A percentile compares a stretch with the other conserved stretches of the same genome.
Conservation (phyloP, 805 yeast species). For the Candida gorgasii region DNA sequence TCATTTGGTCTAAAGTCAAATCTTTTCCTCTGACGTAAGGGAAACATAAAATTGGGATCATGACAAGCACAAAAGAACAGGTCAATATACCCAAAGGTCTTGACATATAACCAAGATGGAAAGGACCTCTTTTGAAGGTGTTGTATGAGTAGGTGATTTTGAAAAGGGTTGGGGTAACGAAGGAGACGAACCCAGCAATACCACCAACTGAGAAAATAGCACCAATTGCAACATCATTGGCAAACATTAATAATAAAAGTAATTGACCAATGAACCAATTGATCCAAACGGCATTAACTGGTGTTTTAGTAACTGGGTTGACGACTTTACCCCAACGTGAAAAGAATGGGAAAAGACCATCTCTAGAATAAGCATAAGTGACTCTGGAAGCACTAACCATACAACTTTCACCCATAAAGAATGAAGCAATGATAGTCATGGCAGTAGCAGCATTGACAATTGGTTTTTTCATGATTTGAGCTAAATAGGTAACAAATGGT, state of each 20-base stretch:
- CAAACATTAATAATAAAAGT: conserved; percentile 57
- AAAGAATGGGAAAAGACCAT: conserved; percentile 64
- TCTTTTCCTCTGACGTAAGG: conserved; percentile 41
- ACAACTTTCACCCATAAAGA: conserved; percentile 44
- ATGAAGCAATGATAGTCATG: conserved; percentile 41
- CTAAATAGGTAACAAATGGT: conserved; percentile 57
- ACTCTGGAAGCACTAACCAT: conserved; percentile 69
- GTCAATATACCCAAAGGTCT: conserved; percentile 51
- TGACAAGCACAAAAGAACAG: conserved; percentile 49
- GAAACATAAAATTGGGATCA: conserved; percentile 64
- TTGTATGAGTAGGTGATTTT: conserved; percentile 56
- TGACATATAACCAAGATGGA: conserved; percentile 59
- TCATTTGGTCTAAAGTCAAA: conserved; percentile 48
- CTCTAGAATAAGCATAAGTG: conserved; percentile 67
- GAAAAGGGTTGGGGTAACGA: conserved; percentile 61
- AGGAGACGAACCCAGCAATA: conserved; percentile 66
- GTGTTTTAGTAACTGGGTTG: conserved; percentile 55
- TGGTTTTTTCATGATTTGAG: conserved; percentile 47
- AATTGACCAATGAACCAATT: conserved; percentile 57
- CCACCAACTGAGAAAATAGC: conserved; percentile 77
- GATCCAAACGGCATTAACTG: conserved; percentile 64
- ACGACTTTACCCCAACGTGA: conserved; percentile 48
- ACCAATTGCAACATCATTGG: conserved; percentile 64
- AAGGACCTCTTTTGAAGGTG: conserved; percentile 63
- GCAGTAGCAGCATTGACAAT: conserved; percentile 38